phyloP scores from a whole-genome alignment of 148 eudicot genomes.

The Selenicereus undatus region DNA sequence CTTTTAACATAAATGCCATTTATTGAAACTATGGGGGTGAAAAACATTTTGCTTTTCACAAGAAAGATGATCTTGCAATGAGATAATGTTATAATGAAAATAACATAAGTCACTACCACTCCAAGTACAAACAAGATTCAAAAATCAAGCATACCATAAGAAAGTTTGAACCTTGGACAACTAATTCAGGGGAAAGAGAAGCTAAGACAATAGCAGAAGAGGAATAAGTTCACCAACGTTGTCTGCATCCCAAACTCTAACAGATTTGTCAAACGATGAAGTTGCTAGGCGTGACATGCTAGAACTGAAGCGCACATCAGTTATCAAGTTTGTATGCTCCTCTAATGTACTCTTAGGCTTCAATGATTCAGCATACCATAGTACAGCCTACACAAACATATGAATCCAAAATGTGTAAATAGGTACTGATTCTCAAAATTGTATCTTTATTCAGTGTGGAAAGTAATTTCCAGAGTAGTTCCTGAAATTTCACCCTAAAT shows the following conservation, averaged over 20 bases:
- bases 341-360: constrained; percentile 79
- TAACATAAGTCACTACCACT: no score
- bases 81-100: no score
- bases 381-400: constrained; percentile 58
- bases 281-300: constrained; percentile 87
- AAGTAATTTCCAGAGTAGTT: neutral
- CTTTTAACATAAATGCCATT: neutral
- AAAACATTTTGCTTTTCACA: neutral
- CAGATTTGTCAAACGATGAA: constrained; percentile 87
- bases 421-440: neutral
- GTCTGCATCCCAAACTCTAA: constrained; percentile 90
- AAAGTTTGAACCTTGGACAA: neutral
- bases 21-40: neutral
- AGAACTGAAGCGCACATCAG: constrained; percentile 93
- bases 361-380: constrained; percentile 71
- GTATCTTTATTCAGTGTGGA: neutral
- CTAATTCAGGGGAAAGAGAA: neutral
- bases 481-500: neutral
- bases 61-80: neutral
- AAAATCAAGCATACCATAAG: neutral
- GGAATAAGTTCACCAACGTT: constrained; percentile 46
- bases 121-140: neutral
- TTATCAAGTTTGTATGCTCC: constrained; percentile 70
- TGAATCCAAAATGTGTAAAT: constrained; percentile 1
- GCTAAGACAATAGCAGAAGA: neutral